Evolutionary conservation across 78 protist species (phyloP), one percentile per base, ranked within the genome.

Genomic region (Mantamonas sphyraenae): DNA sequence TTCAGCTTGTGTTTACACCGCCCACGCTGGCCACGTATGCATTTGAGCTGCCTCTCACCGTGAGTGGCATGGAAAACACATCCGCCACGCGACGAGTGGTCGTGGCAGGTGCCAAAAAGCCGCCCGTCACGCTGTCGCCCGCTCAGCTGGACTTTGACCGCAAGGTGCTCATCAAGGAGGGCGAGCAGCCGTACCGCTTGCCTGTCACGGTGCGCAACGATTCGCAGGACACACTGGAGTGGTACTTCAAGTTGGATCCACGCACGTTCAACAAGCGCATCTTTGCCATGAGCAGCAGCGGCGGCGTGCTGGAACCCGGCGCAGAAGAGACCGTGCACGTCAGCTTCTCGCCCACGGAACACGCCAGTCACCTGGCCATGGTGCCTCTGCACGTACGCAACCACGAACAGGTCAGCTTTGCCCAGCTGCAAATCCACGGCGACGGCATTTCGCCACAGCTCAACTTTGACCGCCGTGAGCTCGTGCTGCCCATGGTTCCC

Each of bases 401-500:
- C 3, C 50, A 22, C 34, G 14, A 2, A 9, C 2, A 0, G 38
- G 19, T 35, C 63, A 22, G 30, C 42, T 22, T 28, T 42, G 2
- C 68, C 22, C 43, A 2, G 22, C 37, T 60, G 50, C 16, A n/a
- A 28, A 50, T 67, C 35, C 2, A 9, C 2, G 90, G 83, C 17
- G 0, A 0, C 33, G 87, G 83, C 30, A 38, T 45, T 19, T 2
- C 19, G 28, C 90, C 85, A 31, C 0, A n/a, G 22, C 66, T 85
- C 58, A 59, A 50, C 14, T 86, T 82, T 39, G 84, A 79, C 55
- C 51, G 73, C 20, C 33, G 42, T 10, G 85, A 81, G 47, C 62
- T 86, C 43, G 20, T 77, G 19, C 77, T 86, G 35, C 87, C 86
- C 7, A 20, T 39, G 16, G 83, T 75, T 14, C 89, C 91, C 1